Evolutionary conservation across 305 asterid genomes (phyloP).

Genomic region (Petunia hybrid): DNA sequence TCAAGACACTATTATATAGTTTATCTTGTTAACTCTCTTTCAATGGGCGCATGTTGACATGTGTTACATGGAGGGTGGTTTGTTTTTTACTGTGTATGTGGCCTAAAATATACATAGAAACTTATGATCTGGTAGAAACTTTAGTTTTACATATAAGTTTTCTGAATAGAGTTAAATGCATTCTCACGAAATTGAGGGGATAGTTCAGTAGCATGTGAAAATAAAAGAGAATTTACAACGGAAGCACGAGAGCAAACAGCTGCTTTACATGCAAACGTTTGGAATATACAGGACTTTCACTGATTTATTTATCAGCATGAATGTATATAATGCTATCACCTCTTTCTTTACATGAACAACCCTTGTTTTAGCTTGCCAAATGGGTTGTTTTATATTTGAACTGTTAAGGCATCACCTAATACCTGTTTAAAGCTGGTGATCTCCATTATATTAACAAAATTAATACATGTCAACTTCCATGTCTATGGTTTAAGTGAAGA

Average conservation of each 20-base stretch:
- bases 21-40: slow-evolving; percentile 11
- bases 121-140: neutral
- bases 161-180: neutral
- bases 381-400: neutral
- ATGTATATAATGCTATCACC: neutral
- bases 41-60: neutral
- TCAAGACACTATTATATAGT: neutral
- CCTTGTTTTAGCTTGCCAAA: neutral
- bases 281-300: neutral
- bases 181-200: slow-evolving; percentile 25
- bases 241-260: slow-evolving; percentile 13
- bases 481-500: neutral
- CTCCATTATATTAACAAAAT: neutral
- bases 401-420: neutral
- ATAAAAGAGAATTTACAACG: neutral
- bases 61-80: neutral
- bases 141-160: neutral
- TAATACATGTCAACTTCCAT: neutral
- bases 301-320: neutral
- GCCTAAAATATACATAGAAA: slow-evolving; percentile 13
- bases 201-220: slow-evolving; percentile 12
- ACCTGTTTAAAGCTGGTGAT: neutral
- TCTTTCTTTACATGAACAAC: neutral
- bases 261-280: neutral
- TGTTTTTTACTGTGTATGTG: neutral